Evolutionary conservation across 1,284 basidiomycete species (phyloP).

Genomic region (Porodaedalea pini): DNA sequence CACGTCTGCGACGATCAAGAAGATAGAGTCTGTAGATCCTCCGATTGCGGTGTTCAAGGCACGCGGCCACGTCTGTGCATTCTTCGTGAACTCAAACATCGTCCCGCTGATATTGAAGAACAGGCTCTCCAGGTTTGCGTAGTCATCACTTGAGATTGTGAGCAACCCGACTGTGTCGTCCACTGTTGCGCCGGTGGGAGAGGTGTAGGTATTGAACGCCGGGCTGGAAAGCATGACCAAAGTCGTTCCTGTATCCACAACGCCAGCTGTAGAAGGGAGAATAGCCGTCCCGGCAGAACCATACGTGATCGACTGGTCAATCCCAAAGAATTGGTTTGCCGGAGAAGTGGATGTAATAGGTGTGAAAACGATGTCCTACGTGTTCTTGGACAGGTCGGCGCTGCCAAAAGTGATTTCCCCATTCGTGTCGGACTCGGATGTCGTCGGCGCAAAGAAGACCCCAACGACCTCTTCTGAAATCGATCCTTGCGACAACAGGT

Average conservation of each 20-base stretch:
- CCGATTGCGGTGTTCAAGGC: conserved; percentile 42
- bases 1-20: conserved; percentile 39
- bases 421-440: conserved; percentile 27
- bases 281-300: conserved; percentile 43
- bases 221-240: conserved; percentile 38
- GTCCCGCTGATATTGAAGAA: conserved; percentile 23
- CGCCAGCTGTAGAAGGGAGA: conserved; percentile 44
- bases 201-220: conserved; percentile 33
- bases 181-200: conserved; percentile 35
- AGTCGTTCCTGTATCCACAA: conserved; percentile 57
- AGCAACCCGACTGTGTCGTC: conserved; percentile 42
- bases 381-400: conserved; percentile 45
- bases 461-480: conserved; percentile 41
- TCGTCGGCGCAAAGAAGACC: conserved; percentile 49
- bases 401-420: conserved; percentile 42
- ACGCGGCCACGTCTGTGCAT: conserved; percentile 46
- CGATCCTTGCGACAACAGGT: conserved; percentile 37
- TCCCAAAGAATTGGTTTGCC: conserved; percentile 56
- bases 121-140: conserved; percentile 20
- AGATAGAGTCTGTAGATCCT: conserved; percentile 39
- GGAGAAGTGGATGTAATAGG: conserved; percentile 47
- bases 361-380: conserved; percentile 43
- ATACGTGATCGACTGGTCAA: conserved; percentile 56
- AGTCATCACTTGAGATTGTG: conserved; percentile 30
- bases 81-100: conserved; percentile 21